Conservation (phyloP, 371 early-diverging fungal genomes). For the Quaeritorhiza haematococci region DNA sequence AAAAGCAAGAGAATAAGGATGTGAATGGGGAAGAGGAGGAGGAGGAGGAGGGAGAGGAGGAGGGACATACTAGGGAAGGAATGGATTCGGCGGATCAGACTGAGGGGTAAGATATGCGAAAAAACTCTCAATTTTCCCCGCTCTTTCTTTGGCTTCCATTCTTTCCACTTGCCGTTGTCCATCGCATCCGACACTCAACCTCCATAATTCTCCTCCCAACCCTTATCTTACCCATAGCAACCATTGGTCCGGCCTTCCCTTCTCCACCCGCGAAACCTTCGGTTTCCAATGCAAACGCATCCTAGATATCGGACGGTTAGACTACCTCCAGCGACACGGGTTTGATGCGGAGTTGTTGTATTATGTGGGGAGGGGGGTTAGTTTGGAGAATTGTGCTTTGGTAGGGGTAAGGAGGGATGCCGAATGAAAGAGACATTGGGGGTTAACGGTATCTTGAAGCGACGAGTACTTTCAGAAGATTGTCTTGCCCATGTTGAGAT, state of each 20-base stretch:
- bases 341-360: conserved; percentile 19
- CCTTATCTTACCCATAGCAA: no score
- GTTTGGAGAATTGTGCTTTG: conserved; percentile 23
- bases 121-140: no score
- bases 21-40: conserved; percentile 10
- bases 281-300: conserved; percentile 74
- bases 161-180: no score
- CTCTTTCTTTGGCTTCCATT: no score
- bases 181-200: no score
- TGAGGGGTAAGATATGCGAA: neutral
- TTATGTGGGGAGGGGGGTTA: conserved; percentile 14
- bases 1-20: neutral
- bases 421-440: neutral
- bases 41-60: conserved; percentile 5
- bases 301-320: conserved; percentile 22
- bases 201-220: no score
- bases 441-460: no score
- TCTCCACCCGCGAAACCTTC: conserved; percentile 54
- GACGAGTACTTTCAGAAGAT: no score
- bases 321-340: conserved; percentile 11
- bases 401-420: neutral
- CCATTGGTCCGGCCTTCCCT: conserved; percentile 39
- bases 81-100: neutral
- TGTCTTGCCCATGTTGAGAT: no score
- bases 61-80: neutral